A percentile compares a stretch with the other conserved stretches of the same genome.
Evolutionary conservation across 208 protist species (phyloP).

Genomic region (Lotmaria passim): DNA sequence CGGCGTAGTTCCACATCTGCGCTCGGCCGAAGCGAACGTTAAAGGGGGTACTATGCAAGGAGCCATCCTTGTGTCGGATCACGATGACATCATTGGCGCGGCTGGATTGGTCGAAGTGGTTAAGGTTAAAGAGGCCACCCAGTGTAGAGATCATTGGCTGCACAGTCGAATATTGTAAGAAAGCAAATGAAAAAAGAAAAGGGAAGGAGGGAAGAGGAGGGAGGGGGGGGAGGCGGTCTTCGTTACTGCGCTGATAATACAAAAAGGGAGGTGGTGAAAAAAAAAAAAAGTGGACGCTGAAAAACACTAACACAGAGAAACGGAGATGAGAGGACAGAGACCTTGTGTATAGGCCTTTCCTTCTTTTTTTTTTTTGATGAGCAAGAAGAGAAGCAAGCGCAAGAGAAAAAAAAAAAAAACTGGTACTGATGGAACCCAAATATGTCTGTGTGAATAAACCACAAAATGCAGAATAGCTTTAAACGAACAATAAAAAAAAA

Average conservation of each 20-base stretch:
- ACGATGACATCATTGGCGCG: slow-evolving; percentile 98
- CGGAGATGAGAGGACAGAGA: not conserved
- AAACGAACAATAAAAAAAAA: no score
- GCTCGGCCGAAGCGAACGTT: slow-evolving; percentile 97
- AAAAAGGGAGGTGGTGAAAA: slow-evolving; percentile 1
- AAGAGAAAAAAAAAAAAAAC: no score
- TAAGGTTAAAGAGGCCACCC: slow-evolving; percentile 73
- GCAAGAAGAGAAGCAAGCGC: no score
- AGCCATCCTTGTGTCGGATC: slow-evolving; percentile 94
- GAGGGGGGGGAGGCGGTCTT: not conserved
- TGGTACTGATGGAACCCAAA: no score
- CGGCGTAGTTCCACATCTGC: slow-evolving; percentile 86
- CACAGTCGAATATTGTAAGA: not conserved
- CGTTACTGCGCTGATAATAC: not conserved
- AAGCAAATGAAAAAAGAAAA: slow-evolving; percentile 3
- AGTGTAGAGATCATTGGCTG: slow-evolving; percentile 77
- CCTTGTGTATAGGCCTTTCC: no score
- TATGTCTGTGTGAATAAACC: no score
- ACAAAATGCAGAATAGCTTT: no score
- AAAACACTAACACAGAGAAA: not conserved
- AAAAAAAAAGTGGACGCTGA: slow-evolving; percentile 4
- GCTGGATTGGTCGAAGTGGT: slow-evolving; percentile 86
- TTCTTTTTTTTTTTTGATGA: no score
- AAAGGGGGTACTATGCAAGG: slow-evolving; percentile 94
- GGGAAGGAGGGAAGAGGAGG: not conserved